Base-by-base conservation (phyloP, 2,329 filamentous ascomycete genomes). In the Macroventuria anomochaeta region DNA sequence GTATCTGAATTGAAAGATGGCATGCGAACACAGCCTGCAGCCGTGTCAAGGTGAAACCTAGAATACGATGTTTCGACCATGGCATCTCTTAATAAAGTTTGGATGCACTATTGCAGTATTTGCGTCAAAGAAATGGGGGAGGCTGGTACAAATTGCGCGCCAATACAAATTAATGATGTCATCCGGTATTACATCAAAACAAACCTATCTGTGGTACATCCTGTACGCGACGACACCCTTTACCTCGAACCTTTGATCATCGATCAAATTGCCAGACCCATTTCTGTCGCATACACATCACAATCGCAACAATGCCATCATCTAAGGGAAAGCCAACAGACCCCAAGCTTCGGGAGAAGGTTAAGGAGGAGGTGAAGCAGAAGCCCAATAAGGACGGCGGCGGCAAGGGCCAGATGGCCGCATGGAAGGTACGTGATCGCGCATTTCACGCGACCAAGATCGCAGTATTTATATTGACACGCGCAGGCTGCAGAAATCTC, bases 361-460 rank as follows among this genome's bases (percentile, higher is more conserved):
- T 78, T 23, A 79, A 77, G 61, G 72, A 79, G 58, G 75, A 79
- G 12, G 69, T 79, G n/a, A 79, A 79, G 61, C 68, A 74, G 42
- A 70, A 79, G 53, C 65, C 75, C 5, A 79, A 80, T 49, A 78
- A 79, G 55, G 75, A 78, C 59, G 77, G 77, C 10, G 59, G 72
- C 26, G 77, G 77, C n/a, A 78, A 79, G 59, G 77, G 77, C 3
- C 70, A 79, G 60, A 77, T 76, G 77, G 75, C 75, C 43, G 77
- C 77, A 36, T 80, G 78, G 78, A 80, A 79, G 71, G 77, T 75
- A 20, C n/a, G 36, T 11, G 6, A 21, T 46, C 15, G 29, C 15
- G 29, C 10, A 1, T 5, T 11, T 17, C 13, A 17, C n/a, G 32
- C 29, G 21, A 40, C 10, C 15, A 21, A 12, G 25, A 15, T n/a